phyloP scores from a whole-genome alignment of 768 basidiomycete species.

The Chalciporus sphaerocephalus region DNA sequence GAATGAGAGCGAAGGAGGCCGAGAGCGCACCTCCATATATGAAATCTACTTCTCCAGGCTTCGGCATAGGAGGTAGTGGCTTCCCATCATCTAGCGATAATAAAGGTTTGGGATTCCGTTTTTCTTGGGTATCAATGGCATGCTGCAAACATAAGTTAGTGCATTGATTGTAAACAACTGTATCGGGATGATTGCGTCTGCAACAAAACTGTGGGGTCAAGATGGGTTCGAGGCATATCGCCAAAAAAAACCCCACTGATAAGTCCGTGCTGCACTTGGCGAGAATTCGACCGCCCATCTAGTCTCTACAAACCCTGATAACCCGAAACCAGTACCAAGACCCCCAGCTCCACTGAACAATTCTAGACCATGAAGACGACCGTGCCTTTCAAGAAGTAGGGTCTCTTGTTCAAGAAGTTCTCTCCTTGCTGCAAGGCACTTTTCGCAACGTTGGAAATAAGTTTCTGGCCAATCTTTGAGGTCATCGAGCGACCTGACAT shows the following conservation, averaged over 20 bases:
- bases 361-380: constrained; percentile 56
- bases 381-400: constrained; percentile 34
- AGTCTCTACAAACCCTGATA: constrained; percentile 59
- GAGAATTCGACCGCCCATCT: constrained; percentile 67
- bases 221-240: background rate
- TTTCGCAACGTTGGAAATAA: constrained; percentile 36
- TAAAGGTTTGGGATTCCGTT: constrained; percentile 38
- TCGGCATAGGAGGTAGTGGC: constrained; percentile 48
- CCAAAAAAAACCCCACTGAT: constrained; percentile 39
- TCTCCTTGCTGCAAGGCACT: constrained; percentile 37
- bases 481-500: constrained; percentile 18
- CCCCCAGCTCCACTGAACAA: constrained; percentile 76
- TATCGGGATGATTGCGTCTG: constrained; percentile 61
- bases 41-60: constrained; percentile 58
- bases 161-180: constrained; percentile 62
- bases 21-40: constrained; percentile 61
- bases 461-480: constrained; percentile 24
- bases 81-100: constrained; percentile 37
- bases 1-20: background rate
- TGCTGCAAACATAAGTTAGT: constrained; percentile 56
- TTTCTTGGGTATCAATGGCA: constrained; percentile 46
- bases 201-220: constrained; percentile 1
- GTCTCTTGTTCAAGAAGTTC: constrained; percentile 27
- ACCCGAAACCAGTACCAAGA: constrained; percentile 60
- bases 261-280: constrained; percentile 60